These are phyloP conservation scores for Calocera viscosa DNA, from an alignment of 768 basidiomycete genomes.

Conservation along the genomic window DNA sequence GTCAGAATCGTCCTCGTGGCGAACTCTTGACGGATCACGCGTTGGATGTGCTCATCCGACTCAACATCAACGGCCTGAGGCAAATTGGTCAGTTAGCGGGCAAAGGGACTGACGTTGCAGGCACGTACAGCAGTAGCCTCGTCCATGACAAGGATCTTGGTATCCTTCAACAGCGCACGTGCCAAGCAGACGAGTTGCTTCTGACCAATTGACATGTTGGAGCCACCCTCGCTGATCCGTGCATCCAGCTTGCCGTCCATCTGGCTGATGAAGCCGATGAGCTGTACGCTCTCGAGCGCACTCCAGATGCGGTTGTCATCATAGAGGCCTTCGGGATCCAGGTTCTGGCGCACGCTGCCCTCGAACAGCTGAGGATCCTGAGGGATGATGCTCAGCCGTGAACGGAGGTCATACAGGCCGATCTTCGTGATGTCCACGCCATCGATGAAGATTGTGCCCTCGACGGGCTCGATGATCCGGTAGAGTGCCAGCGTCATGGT, in stretches of 20 bases:
- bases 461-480: constrained; percentile 58
- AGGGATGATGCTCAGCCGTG: constrained; percentile 73
- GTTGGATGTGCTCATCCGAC: constrained; percentile 79
- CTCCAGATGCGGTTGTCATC: constrained; percentile 77
- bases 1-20: constrained; percentile 69
- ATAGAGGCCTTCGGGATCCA: constrained; percentile 69
- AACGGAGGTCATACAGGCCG: constrained; percentile 63
- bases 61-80: constrained; percentile 65
- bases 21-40: constrained; percentile 69
- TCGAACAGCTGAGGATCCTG: constrained; percentile 52
- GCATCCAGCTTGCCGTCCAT: constrained; percentile 60
- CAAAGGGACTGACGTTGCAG: neutral
- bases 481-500: constrained; percentile 45
- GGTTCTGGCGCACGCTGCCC: constrained; percentile 70
- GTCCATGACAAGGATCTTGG: constrained; percentile 83
- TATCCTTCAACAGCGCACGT: constrained; percentile 62
- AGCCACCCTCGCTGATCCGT: constrained; percentile 61
- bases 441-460: constrained; percentile 60
- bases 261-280: constrained; percentile 55
- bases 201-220: constrained; percentile 74
- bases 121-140: constrained; percentile 45
- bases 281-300: constrained; percentile 59
- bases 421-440: constrained; percentile 63
- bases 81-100: neutral
- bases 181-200: constrained; percentile 83